These are phyloP conservation scores for Nepenthes gracilis DNA, from an alignment of 148 eudicot genomes.

Conservation along the genomic window DNA sequence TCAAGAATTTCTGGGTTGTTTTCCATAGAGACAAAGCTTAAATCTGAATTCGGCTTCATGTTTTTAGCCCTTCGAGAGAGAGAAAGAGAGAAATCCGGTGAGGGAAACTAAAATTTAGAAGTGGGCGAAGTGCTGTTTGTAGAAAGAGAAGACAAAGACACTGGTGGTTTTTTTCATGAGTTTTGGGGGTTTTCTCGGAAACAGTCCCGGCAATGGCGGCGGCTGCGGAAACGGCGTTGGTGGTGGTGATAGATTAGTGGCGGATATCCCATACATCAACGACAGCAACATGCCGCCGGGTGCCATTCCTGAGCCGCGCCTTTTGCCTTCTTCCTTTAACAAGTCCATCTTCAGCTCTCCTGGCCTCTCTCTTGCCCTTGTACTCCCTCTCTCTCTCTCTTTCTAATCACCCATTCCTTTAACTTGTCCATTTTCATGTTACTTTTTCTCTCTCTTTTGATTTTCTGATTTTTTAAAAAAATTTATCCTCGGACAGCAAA, in stretches of 20 bases:
- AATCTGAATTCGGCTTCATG: no score
- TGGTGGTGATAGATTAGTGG: constrained; percentile 31
- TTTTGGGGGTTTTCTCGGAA: constrained; percentile 85
- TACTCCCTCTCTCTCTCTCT: constrained; percentile 10
- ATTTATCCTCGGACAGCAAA: constrained; percentile 24
- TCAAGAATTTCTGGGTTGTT: no score
- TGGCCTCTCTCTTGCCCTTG: constrained; percentile 92
- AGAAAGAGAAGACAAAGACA: no score
- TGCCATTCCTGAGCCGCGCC: constrained; percentile 36
- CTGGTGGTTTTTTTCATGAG: constrained; percentile 41
- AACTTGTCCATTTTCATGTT: no score
- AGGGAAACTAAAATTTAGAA: no score
- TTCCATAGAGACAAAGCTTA: no score
- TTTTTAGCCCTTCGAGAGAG: no score
- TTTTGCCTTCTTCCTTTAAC: constrained; percentile 36
- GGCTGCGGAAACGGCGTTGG: constrained; percentile 15
- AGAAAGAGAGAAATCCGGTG: no score
- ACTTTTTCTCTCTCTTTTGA: no score
- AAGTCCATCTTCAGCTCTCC: constrained; percentile 80
- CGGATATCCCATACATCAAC: constrained; percentile 33
- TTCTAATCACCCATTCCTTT: neutral
- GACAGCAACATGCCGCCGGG: constrained; percentile 39
- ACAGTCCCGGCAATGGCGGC: constrained; percentile 21
- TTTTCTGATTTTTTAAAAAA: no score
- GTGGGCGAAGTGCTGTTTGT: no score